Conservation (phyloP, 2,329 filamentous ascomycete species). For the Cryphonectria radicalis region DNA sequence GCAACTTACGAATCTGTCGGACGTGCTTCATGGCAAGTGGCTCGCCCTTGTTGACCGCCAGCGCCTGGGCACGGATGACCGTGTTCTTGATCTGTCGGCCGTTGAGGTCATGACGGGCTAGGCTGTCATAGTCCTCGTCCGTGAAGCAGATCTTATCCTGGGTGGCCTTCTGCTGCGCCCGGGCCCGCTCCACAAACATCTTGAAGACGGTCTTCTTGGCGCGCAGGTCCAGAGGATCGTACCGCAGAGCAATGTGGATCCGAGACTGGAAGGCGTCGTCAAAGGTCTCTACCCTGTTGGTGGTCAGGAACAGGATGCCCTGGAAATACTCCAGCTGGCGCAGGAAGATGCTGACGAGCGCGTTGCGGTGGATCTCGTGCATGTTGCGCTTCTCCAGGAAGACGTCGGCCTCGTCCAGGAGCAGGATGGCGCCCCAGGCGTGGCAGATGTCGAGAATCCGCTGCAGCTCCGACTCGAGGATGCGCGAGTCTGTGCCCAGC, state of each 20-base stretch:
- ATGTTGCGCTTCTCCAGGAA: conserved; percentile 83
- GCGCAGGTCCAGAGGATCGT: conserved; percentile 72
- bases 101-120: conserved; percentile 69
- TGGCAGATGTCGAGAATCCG: conserved; percentile 86
- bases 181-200: conserved; percentile 78
- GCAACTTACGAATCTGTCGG: conserved; percentile 60
- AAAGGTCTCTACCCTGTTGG: conserved; percentile 85
- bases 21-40: conserved; percentile 79
- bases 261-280: conserved; percentile 89
- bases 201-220: conserved; percentile 82
- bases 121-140: conserved; percentile 67
- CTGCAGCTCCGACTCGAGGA: conserved; percentile 76
- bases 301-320: conserved; percentile 87
- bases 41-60: conserved; percentile 76
- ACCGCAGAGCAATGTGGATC: conserved; percentile 83
- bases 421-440: conserved; percentile 81
- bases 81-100: conserved; percentile 84
- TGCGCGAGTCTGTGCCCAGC: conserved; percentile 75
- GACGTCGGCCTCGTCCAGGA: conserved; percentile 85
- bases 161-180: conserved; percentile 64
- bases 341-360: conserved; percentile 84
- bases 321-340: conserved; percentile 90
- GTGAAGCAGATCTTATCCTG: conserved; percentile 58
- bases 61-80: conserved; percentile 78
- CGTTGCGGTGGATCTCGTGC: conserved; percentile 83